phyloP scores from a whole-genome alignment of 2,329 filamentous ascomycete species.

The Clarireedia hainanense region DNA sequence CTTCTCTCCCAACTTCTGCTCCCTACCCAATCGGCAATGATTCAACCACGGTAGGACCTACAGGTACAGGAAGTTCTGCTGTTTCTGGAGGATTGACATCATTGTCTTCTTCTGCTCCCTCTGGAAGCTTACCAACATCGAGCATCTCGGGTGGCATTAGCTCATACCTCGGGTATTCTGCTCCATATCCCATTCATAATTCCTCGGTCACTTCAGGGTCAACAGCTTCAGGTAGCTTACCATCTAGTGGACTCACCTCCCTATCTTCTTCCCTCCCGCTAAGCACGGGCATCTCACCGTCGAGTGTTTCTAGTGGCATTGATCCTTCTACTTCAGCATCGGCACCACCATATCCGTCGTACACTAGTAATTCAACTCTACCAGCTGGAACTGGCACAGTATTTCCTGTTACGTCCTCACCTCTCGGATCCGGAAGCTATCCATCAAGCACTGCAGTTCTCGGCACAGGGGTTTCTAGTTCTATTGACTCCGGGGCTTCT shows the following conservation, averaged over 20 bases:
- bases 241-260: not conserved
- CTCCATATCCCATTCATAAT: slow-evolving; percentile 9
- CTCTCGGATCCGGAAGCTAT: slow-evolving; percentile 1
- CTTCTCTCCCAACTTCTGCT: slow-evolving; percentile 4
- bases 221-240: slow-evolving; percentile 6
- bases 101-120: not conserved
- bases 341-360: slow-evolving; percentile 1
- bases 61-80: not conserved
- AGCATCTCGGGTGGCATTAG: not conserved
- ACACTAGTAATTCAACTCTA: slow-evolving; percentile 2
- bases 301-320: not conserved
- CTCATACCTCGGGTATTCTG: not conserved
- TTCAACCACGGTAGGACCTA: slow-evolving; percentile 6
- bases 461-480: slow-evolving; percentile 8
- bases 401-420: not conserved
- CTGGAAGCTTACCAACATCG: slow-evolving; percentile 1
- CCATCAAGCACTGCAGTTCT: slow-evolving; percentile 3
- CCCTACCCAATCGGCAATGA: slow-evolving; percentile 12
- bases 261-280: not conserved
- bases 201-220: slow-evolving; percentile 1
- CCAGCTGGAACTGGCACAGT: not conserved
- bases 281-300: slow-evolving; percentile 6
- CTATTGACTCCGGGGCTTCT: slow-evolving; percentile 1
- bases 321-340: not conserved
- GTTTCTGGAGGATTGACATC: not conserved